phyloP scores from a whole-genome alignment of 2,329 filamentous ascomycete genomes.

The Pestalotiopsis sp. region DNA sequence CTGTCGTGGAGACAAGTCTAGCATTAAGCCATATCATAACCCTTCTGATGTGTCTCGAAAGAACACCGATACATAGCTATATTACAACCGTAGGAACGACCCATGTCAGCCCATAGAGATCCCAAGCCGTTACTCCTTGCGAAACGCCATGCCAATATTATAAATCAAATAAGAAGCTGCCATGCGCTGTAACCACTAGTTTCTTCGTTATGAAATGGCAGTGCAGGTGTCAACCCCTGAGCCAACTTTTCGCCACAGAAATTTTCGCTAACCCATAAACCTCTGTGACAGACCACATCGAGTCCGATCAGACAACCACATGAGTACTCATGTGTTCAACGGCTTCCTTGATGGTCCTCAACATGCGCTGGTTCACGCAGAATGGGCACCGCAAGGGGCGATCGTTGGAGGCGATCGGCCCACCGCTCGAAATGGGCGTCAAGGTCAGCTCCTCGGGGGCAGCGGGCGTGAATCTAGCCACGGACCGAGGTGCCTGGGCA shows the following conservation, averaged over 20 bases:
- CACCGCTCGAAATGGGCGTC: slow-evolving; percentile 54
- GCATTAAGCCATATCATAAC: too few species aligned
- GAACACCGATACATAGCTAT: too few species aligned
- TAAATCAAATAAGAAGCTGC: neutral
- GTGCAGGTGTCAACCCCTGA: neutral
- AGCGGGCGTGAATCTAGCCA: slow-evolving; percentile 25
- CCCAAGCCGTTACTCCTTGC: neutral
- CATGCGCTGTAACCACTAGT: neutral
- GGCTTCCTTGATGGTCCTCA: slow-evolving; percentile 60
- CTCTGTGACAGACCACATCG: neutral
- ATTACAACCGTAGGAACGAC: neutral
- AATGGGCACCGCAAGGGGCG: slow-evolving; percentile 58
- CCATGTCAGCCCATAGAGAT: neutral
- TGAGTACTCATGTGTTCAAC: slow-evolving; percentile 64
- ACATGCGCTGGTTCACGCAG: slow-evolving; percentile 62
- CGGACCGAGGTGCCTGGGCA: slow-evolving; percentile 16
- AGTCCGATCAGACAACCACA: slow-evolving; percentile 49
- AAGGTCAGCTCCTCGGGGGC: slow-evolving; percentile 44
- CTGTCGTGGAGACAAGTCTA: too few species aligned
- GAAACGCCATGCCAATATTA: neutral
- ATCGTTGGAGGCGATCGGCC: slow-evolving; percentile 45
- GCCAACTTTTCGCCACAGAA: neutral
- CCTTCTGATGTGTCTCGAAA: too few species aligned
- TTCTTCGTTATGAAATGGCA: neutral
- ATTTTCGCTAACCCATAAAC: neutral